Conservation (phyloP, 73 alveolate genomes). For the Blepharisma stoltei region DNA sequence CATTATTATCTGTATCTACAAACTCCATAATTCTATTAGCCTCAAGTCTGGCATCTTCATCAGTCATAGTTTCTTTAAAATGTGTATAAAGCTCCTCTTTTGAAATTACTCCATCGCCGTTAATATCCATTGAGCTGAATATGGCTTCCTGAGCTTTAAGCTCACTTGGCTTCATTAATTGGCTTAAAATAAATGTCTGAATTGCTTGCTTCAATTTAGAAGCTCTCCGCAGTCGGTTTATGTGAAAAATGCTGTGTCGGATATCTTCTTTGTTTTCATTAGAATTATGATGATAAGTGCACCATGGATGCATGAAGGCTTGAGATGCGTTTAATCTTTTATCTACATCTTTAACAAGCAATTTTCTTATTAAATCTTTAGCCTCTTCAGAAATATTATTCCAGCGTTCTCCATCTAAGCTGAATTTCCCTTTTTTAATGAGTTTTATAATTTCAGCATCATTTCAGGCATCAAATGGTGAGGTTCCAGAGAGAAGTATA, state of each 20-base stretch:
- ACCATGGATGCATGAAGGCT: constrained; percentile 13
- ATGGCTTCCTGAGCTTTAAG: neutral
- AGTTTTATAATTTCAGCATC: neutral
- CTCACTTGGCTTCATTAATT: neutral
- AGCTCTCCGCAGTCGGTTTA: neutral
- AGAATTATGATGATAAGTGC: neutral
- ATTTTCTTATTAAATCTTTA: neutral
- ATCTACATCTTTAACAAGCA: neutral
- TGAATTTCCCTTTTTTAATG: neutral
- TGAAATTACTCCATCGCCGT: neutral
- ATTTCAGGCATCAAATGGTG: neutral
- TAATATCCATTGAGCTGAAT: neutral
- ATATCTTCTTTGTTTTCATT: neutral
- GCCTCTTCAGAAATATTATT: neutral
- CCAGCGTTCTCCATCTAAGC: neutral
- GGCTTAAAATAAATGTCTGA: neutral
- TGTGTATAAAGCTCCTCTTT: neutral
- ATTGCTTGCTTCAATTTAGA: neutral
- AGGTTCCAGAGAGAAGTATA: neutral
- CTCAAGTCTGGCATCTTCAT: neutral
- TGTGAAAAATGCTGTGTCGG: neutral
- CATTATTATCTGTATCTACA: neutral
- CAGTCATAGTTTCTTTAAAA: neutral
- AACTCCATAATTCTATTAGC: neutral
- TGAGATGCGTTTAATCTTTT: neutral